Evolutionary conservation across 2,329 filamentous ascomycete genomes (phyloP), one percentile per base, ranked within the genome.

Genomic region (Lachnellula hyalina): DNA sequence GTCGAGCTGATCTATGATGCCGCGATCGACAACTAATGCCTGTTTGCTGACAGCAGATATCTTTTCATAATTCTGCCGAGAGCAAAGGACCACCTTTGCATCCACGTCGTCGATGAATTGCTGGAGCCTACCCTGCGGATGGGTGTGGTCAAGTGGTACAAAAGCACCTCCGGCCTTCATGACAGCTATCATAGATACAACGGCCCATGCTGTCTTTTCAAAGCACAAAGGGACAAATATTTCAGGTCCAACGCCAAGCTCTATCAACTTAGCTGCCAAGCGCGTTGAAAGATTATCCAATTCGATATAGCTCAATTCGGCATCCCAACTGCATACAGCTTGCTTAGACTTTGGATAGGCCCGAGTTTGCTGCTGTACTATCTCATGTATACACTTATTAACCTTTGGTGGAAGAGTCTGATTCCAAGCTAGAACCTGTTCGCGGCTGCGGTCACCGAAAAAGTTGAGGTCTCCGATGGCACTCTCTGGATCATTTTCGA

Each of bases 111-210:
- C 34, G 17, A 57, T 57, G 28, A 62, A 54, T 14, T 53, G 49
- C 38, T 58, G 15, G 15, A 61, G 35, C 17, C 67, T 60, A 5
- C 46, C 57, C 35, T 52, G 47, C 5, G 67, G 67, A 49, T 69
- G 62, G 5, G 58, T 57, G 7, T 65, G 63, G 52, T 70, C 65
- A 11, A 70, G 49, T 7, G 64, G 60, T 19, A 70, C 65, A 42
- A 65, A 67, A 5, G 59, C 63, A n/a, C 51, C 63, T 3, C 66
- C 65, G 34, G 62, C 54, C 47, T 64, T 62, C n/a, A 65, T 42
- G 2, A 67, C 55, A 41, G 52, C 63, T 9, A 68, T 52, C 58
- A 66, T 62, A 8, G 59, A 53, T 6, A 68, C 60, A 6, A 64
- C 52, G n/a, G 58, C 56, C 55, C 61, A 66, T 32, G 34, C 51